Evolutionary conservation across 768 basidiomycete genomes (phyloP).

Genomic region (Leucogyrophana mollusca): DNA sequence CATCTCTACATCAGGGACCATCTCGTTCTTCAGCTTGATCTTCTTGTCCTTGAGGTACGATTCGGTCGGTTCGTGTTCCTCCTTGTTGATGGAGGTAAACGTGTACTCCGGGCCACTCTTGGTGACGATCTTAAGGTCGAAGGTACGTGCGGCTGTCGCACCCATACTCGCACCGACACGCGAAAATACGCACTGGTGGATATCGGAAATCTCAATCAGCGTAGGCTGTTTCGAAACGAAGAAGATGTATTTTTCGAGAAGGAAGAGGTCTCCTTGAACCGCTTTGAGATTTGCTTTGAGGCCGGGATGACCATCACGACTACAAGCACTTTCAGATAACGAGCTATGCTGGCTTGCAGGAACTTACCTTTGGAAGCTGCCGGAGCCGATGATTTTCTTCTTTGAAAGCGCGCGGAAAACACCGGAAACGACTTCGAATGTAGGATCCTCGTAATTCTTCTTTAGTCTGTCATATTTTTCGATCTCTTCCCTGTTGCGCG

Average conservation of each 20-base stretch:
- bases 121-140: slow-evolving; percentile 88
- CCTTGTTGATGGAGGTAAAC: slow-evolving; percentile 94
- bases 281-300: slow-evolving; percentile 98
- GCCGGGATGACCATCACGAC: slow-evolving; percentile 88
- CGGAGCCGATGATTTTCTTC: slow-evolving; percentile 89
- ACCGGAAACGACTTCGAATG: slow-evolving; percentile 91
- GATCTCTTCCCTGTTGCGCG: slow-evolving; percentile 61
- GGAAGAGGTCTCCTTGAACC: slow-evolving; percentile 93
- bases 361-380: slow-evolving; percentile 78
- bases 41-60: slow-evolving; percentile 88
- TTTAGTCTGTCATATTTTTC: slow-evolving; percentile 80
- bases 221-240: slow-evolving; percentile 96
- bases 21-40: slow-evolving; percentile 93
- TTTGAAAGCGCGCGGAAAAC: slow-evolving; percentile 89
- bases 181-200: slow-evolving; percentile 89
- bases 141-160: slow-evolving; percentile 83
- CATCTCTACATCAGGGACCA: slow-evolving; percentile 83
- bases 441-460: slow-evolving; percentile 92
- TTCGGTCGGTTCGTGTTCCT: slow-evolving; percentile 87
- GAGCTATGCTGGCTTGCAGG: neutral
- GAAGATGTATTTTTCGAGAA: slow-evolving; percentile 97
- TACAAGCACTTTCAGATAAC: slow-evolving; percentile 25
- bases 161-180: slow-evolving; percentile 87
- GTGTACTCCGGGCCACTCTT: slow-evolving; percentile 83
- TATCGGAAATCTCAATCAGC: slow-evolving; percentile 86